A percentile compares a stretch with the other conserved stretches of the same genome.
phyloP scores from a whole-genome alignment of 306 rosid genomes.

The Begonia masoniana region DNA sequence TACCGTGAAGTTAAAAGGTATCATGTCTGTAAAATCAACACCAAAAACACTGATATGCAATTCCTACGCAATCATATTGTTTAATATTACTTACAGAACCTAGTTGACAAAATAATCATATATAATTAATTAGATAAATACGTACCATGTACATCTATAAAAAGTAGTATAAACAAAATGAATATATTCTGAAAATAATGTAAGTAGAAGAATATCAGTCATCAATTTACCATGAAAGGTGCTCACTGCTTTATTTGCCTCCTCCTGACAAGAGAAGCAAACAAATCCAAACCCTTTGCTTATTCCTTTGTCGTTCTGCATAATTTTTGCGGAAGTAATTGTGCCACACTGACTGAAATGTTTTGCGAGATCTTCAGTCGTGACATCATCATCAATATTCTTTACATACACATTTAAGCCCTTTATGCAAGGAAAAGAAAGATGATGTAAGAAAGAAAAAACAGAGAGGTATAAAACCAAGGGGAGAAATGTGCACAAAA shows the following conservation, averaged over 20 bases:
- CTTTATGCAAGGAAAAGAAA: constrained; percentile 23
- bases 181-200: too few relatives aligned
- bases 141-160: too few relatives aligned
- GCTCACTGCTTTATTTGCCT: constrained; percentile 76
- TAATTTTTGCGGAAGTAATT: constrained; percentile 72
- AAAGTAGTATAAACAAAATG: too few relatives aligned
- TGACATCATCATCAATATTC: constrained; percentile 66
- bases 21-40: too few relatives aligned
- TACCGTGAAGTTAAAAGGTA: too few relatives aligned
- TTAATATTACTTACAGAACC: too few relatives aligned
- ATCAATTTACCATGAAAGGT: constrained; percentile 56
- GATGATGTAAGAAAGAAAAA: constrained; percentile 7
- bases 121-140: too few relatives aligned
- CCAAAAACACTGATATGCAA: too few relatives aligned
- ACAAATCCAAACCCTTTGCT: constrained; percentile 90
- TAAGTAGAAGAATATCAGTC: too few relatives aligned
- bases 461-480: not conserved
- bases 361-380: constrained; percentile 46
- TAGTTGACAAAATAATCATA: too few relatives aligned
- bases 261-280: constrained; percentile 76
- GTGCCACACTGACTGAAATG: constrained; percentile 64
- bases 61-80: too few relatives aligned
- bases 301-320: constrained; percentile 65
- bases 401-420: constrained; percentile 80
- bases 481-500: constrained; percentile 1